Evolutionary conservation across 352 stramenopile species (phyloP).

Genomic region (Pythium biforme): DNA sequence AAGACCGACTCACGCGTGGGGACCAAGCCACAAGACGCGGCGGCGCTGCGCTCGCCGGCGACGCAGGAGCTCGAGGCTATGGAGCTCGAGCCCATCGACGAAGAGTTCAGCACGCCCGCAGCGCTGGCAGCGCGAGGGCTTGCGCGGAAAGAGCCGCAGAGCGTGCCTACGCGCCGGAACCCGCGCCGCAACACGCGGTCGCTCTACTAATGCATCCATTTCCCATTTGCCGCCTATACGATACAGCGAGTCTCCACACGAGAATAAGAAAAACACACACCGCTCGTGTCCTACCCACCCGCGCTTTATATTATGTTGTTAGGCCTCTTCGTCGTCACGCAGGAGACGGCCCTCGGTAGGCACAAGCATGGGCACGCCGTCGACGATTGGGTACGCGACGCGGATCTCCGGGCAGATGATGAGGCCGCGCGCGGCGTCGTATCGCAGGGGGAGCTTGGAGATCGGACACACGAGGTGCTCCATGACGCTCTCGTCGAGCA

Average conservation of each 20-base stretch:
- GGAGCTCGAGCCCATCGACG: constrained; percentile 77
- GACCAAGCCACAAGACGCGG: constrained; percentile 22
- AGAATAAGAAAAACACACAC: neutral
- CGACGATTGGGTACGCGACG: constrained; percentile 82
- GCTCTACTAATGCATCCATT: constrained; percentile 47
- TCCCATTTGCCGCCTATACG: neutral
- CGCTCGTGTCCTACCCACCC: no score
- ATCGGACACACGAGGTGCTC: constrained; percentile 83
- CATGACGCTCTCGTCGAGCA: constrained; percentile 69
- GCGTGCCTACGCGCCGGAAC: constrained; percentile 68
- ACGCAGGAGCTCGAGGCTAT: constrained; percentile 67
- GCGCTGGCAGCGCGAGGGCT: constrained; percentile 37
- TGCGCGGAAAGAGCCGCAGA: constrained; percentile 49
- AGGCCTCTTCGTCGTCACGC: constrained; percentile 39
- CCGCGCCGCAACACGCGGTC: constrained; percentile 62
- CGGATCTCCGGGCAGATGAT: constrained; percentile 83
- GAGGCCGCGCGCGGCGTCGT: constrained; percentile 51
- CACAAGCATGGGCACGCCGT: constrained; percentile 70
- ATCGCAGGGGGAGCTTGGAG: constrained; percentile 81
- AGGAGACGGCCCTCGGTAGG: constrained; percentile 72
- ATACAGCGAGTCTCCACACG: neutral
- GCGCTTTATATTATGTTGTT: constrained; percentile 4
- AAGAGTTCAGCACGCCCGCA: constrained; percentile 80
- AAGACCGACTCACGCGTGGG: constrained; percentile 59
- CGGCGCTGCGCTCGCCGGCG: constrained; percentile 42